A percentile compares a stretch with the other conserved stretches of the same genome.
Evolutionary conservation across 2,329 filamentous ascomycete species (phyloP).

Genomic region (Talaromyces marneffei): DNA sequence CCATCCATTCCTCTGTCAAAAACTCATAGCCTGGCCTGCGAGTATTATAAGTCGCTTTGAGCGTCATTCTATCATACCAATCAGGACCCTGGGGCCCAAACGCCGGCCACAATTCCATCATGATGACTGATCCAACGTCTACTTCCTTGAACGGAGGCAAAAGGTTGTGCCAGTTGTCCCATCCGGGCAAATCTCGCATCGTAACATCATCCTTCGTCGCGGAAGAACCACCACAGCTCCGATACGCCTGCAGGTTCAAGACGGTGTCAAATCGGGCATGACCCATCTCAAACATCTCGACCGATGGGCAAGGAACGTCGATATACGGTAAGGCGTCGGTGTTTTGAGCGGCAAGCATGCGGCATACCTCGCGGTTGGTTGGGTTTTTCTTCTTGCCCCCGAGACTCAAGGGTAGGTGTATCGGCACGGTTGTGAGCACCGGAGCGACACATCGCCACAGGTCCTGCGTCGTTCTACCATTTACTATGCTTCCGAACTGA

Average conservation of each 20-base stretch:
- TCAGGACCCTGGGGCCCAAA: background rate
- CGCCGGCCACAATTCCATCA: slow-evolving; percentile 4
- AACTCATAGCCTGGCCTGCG: background rate
- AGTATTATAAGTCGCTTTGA: slow-evolving; percentile 1
- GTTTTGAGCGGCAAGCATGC: background rate
- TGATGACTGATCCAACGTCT: background rate
- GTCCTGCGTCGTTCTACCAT: background rate
- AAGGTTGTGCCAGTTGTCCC: background rate
- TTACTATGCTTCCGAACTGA: slow-evolving; percentile 5
- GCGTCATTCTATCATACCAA: background rate
- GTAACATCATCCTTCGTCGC: background rate
- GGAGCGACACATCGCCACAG: slow-evolving; percentile 3
- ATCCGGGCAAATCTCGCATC: background rate
- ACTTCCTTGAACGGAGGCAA: slow-evolving; percentile 2
- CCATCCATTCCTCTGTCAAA: slow-evolving; percentile 3
- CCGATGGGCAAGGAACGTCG: background rate
- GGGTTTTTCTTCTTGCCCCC: background rate
- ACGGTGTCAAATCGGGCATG: slow-evolving; percentile 2
- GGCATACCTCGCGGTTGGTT: slow-evolving; percentile 5
- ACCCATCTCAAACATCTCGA: background rate
- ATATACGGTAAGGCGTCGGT: background rate
- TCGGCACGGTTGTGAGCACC: background rate
- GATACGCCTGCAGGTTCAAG: background rate
- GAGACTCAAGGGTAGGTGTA: background rate
- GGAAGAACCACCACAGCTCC: background rate